Conservation (phyloP, 1,139 yeast genomes). For the Lodderomyces jiufengensis region DNA sequence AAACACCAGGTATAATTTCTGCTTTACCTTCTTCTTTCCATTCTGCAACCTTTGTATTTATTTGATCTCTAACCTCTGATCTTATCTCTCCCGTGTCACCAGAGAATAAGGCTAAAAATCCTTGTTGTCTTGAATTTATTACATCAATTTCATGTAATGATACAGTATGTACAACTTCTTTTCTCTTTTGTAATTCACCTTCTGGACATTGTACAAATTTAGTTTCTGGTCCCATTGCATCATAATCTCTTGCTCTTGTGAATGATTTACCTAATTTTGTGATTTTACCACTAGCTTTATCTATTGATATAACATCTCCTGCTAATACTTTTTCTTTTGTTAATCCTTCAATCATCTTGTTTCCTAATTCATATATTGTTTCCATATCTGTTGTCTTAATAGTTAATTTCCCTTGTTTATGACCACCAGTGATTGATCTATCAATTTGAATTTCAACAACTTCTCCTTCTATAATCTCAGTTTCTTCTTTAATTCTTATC, state of each 20-base stretch:
- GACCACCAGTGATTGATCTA: slow-evolving; percentile 94
- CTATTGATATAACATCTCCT: slow-evolving; percentile 95
- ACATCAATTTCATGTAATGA: slow-evolving; percentile 97
- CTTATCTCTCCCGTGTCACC: slow-evolving; percentile 98
- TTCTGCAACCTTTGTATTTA: slow-evolving; percentile 93
- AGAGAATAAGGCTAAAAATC: slow-evolving; percentile 89
- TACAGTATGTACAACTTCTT: slow-evolving; percentile 94
- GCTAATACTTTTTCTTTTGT: slow-evolving; percentile 95
- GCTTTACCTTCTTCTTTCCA: slow-evolving; percentile 99
- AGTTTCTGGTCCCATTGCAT: slow-evolving; percentile 99
- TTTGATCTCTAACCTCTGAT: slow-evolving; percentile 94
- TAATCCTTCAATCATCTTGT: slow-evolving; percentile 95
- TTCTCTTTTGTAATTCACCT: slow-evolving; percentile 94
- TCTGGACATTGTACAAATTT: slow-evolving; percentile 98
- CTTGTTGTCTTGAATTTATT: slow-evolving; percentile 96
- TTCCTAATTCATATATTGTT: slow-evolving; percentile 94
- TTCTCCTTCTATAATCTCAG: slow-evolving; percentile 97
- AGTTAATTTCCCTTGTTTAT: slow-evolving; percentile 95
- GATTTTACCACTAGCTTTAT: slow-evolving; percentile 92
- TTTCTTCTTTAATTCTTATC: slow-evolving; percentile 91
- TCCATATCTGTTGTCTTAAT: slow-evolving; percentile 99
- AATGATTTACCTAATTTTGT: slow-evolving; percentile 93
- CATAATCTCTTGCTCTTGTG: slow-evolving; percentile 95
- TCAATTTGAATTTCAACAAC: slow-evolving; percentile 98
- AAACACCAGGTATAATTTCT: slow-evolving; percentile 96